Evolutionary conservation across 1,284 basidiomycete genomes (phyloP).

Genomic region (Sporisorium exsertum): DNA sequence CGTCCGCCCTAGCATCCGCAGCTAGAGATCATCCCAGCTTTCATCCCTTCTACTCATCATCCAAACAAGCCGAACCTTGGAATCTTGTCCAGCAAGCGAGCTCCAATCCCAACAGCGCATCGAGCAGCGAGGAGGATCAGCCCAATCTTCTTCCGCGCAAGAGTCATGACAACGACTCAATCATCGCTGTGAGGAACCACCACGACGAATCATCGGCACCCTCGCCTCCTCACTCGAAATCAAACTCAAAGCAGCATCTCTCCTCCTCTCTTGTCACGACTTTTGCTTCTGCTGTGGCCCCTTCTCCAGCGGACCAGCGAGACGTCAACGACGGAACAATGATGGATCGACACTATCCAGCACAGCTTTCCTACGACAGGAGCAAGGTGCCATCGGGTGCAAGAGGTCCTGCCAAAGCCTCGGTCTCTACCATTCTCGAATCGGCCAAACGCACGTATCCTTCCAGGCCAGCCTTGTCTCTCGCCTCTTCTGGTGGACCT

Average conservation of each 20-base stretch:
- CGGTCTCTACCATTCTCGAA: conserved; percentile 44
- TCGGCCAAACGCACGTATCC: conserved; percentile 33
- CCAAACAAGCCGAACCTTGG: background rate
- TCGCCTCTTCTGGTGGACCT: conserved; percentile 2
- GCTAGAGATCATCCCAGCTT: conserved; percentile 21
- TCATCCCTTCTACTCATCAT: background rate
- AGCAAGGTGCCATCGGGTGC: conserved; percentile 14
- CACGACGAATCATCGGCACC: conserved; percentile 3
- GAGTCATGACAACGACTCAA: conserved; percentile 36
- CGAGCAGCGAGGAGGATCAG: background rate
- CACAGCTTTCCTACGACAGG: conserved; percentile 13
- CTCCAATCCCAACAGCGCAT: background rate
- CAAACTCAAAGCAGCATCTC: background rate
- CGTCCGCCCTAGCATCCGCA: conserved; percentile 7
- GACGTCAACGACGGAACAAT: background rate
- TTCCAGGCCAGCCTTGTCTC: conserved; percentile 4
- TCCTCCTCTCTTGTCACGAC: background rate
- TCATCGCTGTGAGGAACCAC: conserved; percentile 41
- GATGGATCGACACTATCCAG: conserved; percentile 33
- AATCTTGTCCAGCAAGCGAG: background rate
- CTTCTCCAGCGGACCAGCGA: background rate
- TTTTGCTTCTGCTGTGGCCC: background rate
- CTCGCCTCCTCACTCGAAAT: background rate
- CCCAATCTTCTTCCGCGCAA: conserved; percentile 1
- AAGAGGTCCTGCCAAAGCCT: conserved; percentile 17